phyloP scores from a whole-genome alignment of 768 basidiomycete species.

The Tephrocybe sp. region DNA sequence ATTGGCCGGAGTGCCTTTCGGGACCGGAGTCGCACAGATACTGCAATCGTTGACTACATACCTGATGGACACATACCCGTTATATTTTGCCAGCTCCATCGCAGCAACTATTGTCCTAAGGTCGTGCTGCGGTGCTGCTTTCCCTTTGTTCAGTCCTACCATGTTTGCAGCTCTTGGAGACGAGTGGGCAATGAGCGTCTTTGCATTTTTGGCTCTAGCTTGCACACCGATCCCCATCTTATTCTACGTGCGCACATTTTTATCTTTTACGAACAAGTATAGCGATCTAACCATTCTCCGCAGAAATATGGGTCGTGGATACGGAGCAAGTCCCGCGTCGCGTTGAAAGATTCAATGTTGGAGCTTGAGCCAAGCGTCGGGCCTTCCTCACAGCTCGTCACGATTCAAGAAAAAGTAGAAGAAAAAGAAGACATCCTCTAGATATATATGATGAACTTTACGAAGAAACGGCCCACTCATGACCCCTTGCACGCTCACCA shows the following conservation, averaged over 20 bases:
- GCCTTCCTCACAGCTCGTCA: constrained; percentile 10
- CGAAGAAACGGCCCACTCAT: background rate
- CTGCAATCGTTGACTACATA: constrained; percentile 67
- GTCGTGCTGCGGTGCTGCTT: constrained; percentile 60
- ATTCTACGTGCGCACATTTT: constrained; percentile 45
- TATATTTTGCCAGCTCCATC: constrained; percentile 68
- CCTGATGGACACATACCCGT: constrained; percentile 69
- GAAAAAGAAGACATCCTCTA: constrained; percentile 10
- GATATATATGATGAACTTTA: background rate
- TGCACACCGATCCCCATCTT: constrained; percentile 58
- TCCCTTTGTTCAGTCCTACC: constrained; percentile 56
- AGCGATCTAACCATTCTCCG: constrained; percentile 2
- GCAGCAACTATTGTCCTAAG: constrained; percentile 70
- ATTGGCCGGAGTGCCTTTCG: constrained; percentile 67
- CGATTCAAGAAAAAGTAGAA: constrained; percentile 17
- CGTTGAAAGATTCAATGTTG: constrained; percentile 35
- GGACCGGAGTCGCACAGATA: constrained; percentile 61
- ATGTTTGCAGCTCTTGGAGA: constrained; percentile 56
- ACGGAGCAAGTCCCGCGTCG: constrained; percentile 43
- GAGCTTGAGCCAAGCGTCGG: background rate
- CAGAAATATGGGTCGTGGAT: constrained; percentile 54
- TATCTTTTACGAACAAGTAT: background rate
- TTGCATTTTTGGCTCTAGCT: constrained; percentile 47
- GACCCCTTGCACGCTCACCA: background rate
- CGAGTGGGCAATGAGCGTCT: constrained; percentile 54